Evolutionary conservation across 2,329 filamentous ascomycete species (phyloP), one percentile per base, ranked within the genome.

Genomic region (Pseudogymnoascus sp.): DNA sequence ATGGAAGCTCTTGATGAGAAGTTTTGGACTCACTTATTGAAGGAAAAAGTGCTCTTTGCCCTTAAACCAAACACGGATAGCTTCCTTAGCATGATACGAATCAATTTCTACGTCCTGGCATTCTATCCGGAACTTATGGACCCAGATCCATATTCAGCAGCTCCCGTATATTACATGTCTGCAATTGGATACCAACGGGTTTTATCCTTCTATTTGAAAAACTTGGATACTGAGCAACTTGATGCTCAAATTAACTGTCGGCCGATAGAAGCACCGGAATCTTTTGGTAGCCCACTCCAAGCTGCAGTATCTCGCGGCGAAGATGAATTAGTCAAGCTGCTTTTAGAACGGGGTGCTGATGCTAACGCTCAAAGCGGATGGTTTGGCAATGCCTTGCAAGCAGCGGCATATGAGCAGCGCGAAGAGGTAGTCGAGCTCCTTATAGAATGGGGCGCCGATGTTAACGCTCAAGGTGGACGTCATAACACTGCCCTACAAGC

Each of bases 401-500:
- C 67, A 21, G 67, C 66, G 19, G 53, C 44, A 17, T 6, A 37
- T n/a, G n/a, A n/a, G n/a, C n/a, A n/a, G n/a, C n/a, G n/a, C n/a
- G n/a, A n/a, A n/a, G n/a, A 21, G 10, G 21, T 65, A 2, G n/a
- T 64, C 13, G 33, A 9, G 13, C 33, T 61, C 33, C 31, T 67
- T n/a, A 15, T 67, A 7, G 29, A 61, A 37, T 40, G 26, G 17
- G 62, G 62, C 17, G 64, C 64, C 13, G 13, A 63, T 5, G 26
- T 65, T 26, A 50, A 65, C 17, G 56, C 33, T 21, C 56, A 38
- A 29, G 62, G 42, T 17, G 42, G 42, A 15, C 0, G n/a, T 0
- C 3, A 23, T 46, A 11, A 10, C 11, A 46, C 4, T 46, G 19
- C 21, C 19, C 15, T 42, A 2, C 17, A 42, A 13, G 40, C 40